phyloP scores from a whole-genome alignment of 352 stramenopile genomes.

The Phytophthora megakarya region DNA sequence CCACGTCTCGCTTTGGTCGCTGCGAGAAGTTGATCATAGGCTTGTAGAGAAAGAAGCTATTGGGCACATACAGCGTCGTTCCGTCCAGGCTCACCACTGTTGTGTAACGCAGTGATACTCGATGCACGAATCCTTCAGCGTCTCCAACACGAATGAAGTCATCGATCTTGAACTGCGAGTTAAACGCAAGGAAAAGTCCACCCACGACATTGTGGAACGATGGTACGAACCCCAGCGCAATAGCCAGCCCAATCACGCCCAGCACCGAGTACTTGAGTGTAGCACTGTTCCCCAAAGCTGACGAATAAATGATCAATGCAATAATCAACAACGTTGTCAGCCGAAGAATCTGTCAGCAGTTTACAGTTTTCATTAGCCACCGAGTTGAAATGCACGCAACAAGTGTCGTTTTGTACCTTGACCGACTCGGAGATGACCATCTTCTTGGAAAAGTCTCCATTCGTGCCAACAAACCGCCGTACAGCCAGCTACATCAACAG shows the following conservation, averaged over 20 bases:
- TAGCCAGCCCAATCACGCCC: slow-evolving; percentile 80
- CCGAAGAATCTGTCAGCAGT: slow-evolving; percentile 60
- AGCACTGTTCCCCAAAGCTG: slow-evolving; percentile 66
- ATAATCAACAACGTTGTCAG: slow-evolving; percentile 81
- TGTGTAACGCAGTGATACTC: slow-evolving; percentile 84
- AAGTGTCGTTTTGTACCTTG: slow-evolving; percentile 47
- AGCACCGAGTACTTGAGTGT: slow-evolving; percentile 87
- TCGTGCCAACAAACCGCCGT: slow-evolving; percentile 75
- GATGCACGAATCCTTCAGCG: slow-evolving; percentile 80
- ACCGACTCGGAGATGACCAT: slow-evolving; percentile 91
- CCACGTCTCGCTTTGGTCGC: slow-evolving; percentile 80
- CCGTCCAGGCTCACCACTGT: slow-evolving; percentile 81
- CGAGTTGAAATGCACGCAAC: background rate
- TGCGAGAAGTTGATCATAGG: slow-evolving; percentile 90
- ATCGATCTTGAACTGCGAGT: slow-evolving; percentile 88
- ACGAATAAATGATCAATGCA: slow-evolving; percentile 87
- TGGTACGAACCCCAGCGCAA: slow-evolving; percentile 85
- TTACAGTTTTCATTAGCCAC: background rate
- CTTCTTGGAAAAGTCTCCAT: slow-evolving; percentile 85
- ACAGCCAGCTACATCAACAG: slow-evolving; percentile 59
- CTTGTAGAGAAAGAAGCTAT: slow-evolving; percentile 92
- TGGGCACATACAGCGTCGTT: slow-evolving; percentile 83
- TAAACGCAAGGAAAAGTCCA: slow-evolving; percentile 88
- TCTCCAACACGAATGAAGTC: slow-evolving; percentile 85
- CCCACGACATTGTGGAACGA: slow-evolving; percentile 89